These are phyloP conservation scores for Cairneyella variabilis DNA, from an alignment of 495 filamentous ascomycete genomes.

Conservation along the genomic window DNA sequence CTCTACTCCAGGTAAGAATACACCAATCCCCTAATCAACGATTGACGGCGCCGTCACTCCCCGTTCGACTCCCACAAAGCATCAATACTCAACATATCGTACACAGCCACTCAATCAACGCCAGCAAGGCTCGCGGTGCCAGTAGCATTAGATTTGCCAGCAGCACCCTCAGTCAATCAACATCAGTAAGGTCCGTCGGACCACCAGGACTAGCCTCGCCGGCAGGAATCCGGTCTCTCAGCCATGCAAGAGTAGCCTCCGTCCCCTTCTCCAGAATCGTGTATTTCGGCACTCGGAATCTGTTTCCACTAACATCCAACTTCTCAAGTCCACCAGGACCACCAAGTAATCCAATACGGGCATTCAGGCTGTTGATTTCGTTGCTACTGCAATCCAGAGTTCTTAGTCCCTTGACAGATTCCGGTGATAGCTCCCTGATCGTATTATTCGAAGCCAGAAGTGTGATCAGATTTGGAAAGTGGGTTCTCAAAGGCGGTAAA, in stretches of 20 bases:
- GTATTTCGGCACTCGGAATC: constrained; percentile 82
- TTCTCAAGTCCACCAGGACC: constrained; percentile 49
- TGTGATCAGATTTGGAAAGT: constrained; percentile 63
- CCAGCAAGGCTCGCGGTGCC: too few relatives aligned
- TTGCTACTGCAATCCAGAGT: constrained; percentile 79
- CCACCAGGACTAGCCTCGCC: constrained; percentile 47
- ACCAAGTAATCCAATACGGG: constrained; percentile 71
- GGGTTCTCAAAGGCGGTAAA: constrained; percentile 50
- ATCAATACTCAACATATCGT: too few relatives aligned
- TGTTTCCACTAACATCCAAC: constrained; percentile 69
- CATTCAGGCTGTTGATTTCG: constrained; percentile 71
- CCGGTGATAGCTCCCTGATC: constrained; percentile 66
- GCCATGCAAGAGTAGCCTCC: constrained; percentile 78
- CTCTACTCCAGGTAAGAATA: too few relatives aligned
- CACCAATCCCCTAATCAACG: too few relatives aligned
- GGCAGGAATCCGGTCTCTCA: constrained; percentile 71
- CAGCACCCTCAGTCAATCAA: constrained; percentile 12
- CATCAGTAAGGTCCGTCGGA: too few relatives aligned
- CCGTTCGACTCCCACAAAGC: too few relatives aligned
- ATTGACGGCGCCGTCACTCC: too few relatives aligned
- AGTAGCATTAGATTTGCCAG: not conserved
- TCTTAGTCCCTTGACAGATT: constrained; percentile 68
- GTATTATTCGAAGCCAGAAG: constrained; percentile 75
- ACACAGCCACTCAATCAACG: not conserved
- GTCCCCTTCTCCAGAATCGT: constrained; percentile 85